Evolutionary conservation across 345 rosid genomes (phyloP), one percentile per base, ranked within the genome.

Genomic region (Aegle marmelos): DNA sequence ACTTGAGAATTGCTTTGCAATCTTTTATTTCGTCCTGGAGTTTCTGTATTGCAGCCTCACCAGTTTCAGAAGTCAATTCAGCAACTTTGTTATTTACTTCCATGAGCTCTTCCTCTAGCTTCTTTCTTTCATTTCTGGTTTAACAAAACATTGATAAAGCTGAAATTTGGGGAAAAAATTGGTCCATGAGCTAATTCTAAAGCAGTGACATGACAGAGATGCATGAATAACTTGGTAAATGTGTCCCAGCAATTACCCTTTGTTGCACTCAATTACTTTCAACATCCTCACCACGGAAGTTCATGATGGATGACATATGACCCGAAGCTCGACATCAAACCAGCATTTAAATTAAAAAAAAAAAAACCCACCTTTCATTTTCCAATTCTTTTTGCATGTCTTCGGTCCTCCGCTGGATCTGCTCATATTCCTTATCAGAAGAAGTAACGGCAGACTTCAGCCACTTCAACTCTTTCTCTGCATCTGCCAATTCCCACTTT

Each of bases 21-120:
- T 87, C 93, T 60, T 89, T 92, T 75, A 96, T 89, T 74, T 94
- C 97, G 61, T 92, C 97, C 83, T 92, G 97, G n/a, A 96, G 93
- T 83, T 87, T 91, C 85, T 86, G 87, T 79, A 94, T 86, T n/a
- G 94, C 95, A 30, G 93, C 93, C 85, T 94, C 99, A 66, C 93
- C 94, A 33, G 81, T 93, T 84, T 92, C 95, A 56, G 94, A 86
- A 63, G 82, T 82, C 84, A 96, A 59, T 84, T 91, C 94, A 8
- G 82, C 88, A 78, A 88, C 84, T 89, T 88, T 84, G 72, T 80
- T 80, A 76, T 90, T 92, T 83, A 88, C 67, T 73, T 91, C 97
- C 79, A 6, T 75, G 3, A 93, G 88, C 84, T 94, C 99, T 82
- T 91, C 97, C 82, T 90, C 95, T 2, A 94, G 87, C 72, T 88